Percentiles rank a stretch among this genome's conserved stretches.
These are phyloP conservation scores for Mucor irregularis DNA, from an alignment of 371 early-diverging fungal species.

Conservation along the genomic window DNA sequence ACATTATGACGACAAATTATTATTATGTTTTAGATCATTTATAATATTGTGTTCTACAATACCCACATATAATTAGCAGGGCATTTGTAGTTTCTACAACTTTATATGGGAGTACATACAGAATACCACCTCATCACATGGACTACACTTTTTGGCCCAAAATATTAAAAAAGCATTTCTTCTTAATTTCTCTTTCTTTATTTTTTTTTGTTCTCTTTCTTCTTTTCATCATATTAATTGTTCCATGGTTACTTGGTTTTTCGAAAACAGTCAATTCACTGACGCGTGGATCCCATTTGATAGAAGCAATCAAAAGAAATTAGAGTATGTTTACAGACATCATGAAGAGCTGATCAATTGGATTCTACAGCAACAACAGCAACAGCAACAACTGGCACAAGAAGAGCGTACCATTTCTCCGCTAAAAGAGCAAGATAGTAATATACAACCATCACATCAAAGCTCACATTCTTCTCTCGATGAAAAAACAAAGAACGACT, in stretches of 20 bases:
- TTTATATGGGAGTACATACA: too few relatives aligned
- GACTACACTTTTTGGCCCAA: too few relatives aligned
- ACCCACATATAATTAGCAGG: too few relatives aligned
- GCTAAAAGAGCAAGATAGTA: too few relatives aligned
- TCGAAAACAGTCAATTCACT: slow-evolving; percentile 37
- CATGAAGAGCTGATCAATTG: slow-evolving; percentile 26
- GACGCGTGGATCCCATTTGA: slow-evolving; percentile 46
- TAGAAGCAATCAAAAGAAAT: slow-evolving; percentile 35
- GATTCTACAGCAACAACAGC: neutral
- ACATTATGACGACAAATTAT: too few relatives aligned
- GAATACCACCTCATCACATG: too few relatives aligned
- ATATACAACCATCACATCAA: neutral
- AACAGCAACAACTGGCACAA: neutral
- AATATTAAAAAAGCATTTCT: too few relatives aligned
- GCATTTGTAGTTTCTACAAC: too few relatives aligned
- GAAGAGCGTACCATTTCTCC: neutral
- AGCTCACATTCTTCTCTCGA: neutral
- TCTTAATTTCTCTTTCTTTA: neutral
- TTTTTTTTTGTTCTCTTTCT: neutral
- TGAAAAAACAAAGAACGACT: neutral
- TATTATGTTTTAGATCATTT: too few relatives aligned
- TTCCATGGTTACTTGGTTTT: slow-evolving; percentile 38
- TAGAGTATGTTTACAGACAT: slow-evolving; percentile 38
- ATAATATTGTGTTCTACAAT: too few relatives aligned
- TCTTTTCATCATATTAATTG: neutral